Conservation (phyloP, 108 stramenopile genomes). For the Parmales sp. region DNA sequence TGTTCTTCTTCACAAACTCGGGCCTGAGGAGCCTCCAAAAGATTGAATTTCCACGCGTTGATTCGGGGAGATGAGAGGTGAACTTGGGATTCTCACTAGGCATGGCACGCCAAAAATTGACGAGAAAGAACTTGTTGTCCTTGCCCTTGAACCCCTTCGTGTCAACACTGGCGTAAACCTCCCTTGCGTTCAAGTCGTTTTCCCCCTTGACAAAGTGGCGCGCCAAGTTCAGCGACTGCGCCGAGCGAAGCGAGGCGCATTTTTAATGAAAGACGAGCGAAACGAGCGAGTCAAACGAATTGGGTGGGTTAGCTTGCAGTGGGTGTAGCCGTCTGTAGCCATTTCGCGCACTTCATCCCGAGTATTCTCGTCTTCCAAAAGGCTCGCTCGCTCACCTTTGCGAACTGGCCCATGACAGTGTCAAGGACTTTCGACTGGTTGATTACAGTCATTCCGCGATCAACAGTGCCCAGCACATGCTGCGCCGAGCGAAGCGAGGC, state of each 20-base stretch:
- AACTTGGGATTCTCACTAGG: constrained; percentile 33
- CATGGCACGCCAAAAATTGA: constrained; percentile 35
- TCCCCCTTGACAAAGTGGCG: constrained; percentile 25
- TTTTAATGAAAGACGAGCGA: no score
- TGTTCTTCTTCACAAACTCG: constrained; percentile 30
- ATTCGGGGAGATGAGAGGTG: constrained; percentile 32
- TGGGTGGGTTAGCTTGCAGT: no score
- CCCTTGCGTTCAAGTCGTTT: constrained; percentile 22
- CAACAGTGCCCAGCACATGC: constrained; percentile 28
- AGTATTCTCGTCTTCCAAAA: no score
- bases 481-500: no score
- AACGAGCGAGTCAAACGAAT: no score
- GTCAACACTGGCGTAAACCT: constrained; percentile 13
- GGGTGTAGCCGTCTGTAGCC: no score
- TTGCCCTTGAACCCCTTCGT: constrained; percentile 22
- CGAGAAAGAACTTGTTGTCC: constrained; percentile 19
- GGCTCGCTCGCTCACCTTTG: no score
- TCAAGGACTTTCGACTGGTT: constrained; percentile 10
- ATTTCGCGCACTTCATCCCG: no score
- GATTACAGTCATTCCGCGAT: constrained; percentile 21
- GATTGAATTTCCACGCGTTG: constrained; percentile 32
- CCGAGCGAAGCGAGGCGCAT: no score
- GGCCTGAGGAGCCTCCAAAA: constrained; percentile 46
- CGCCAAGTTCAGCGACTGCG: constrained; percentile 20
- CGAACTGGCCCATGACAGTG: neutral